A percentile compares a stretch with the other conserved stretches of the same genome.
Evolutionary conservation across 176 grass and related monocot genomes (phyloP).

Genomic region (Elaeis guineensis): DNA sequence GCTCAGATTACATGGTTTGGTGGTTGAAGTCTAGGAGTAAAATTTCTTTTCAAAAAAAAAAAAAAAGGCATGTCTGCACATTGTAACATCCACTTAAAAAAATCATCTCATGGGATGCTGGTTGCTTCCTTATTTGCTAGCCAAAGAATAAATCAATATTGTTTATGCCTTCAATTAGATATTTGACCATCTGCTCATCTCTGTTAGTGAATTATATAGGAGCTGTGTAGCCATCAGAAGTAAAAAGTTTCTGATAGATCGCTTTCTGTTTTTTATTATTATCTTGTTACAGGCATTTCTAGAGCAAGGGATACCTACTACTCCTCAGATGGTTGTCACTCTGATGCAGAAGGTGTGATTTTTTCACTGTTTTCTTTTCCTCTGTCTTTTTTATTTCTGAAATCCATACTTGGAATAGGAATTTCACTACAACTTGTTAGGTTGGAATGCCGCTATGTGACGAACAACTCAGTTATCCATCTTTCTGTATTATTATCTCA

Average conservation of each 20-base stretch:
- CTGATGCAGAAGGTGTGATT: slow-evolving; percentile 85
- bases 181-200: slow-evolving; percentile 21
- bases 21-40: too few species aligned
- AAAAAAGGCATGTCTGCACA: slow-evolving; percentile 21
- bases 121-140: slow-evolving; percentile 24
- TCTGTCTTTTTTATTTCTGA: too few species aligned
- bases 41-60: slow-evolving; percentile 5
- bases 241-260: slow-evolving; percentile 12
- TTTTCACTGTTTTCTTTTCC: slow-evolving; percentile 7
- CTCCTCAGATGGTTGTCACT: slow-evolving; percentile 61
- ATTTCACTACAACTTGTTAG: too few species aligned
- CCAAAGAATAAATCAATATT: slow-evolving; percentile 8
- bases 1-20: too few species aligned
- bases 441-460: too few species aligned
- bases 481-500: slow-evolving; percentile 11
- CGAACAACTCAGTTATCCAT: too few species aligned
- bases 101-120: slow-evolving; percentile 18
- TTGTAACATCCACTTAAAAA: slow-evolving; percentile 5
- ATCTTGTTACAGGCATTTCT: slow-evolving; percentile 69
- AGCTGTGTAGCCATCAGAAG: background rate
- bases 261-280: slow-evolving; percentile 8
- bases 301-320: slow-evolving; percentile 83
- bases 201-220: background rate
- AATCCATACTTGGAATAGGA: too few species aligned
- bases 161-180: background rate